Evolutionary conservation across 176 grass and related monocot species (phyloP).

Genomic region (Hordeum marinum): DNA sequence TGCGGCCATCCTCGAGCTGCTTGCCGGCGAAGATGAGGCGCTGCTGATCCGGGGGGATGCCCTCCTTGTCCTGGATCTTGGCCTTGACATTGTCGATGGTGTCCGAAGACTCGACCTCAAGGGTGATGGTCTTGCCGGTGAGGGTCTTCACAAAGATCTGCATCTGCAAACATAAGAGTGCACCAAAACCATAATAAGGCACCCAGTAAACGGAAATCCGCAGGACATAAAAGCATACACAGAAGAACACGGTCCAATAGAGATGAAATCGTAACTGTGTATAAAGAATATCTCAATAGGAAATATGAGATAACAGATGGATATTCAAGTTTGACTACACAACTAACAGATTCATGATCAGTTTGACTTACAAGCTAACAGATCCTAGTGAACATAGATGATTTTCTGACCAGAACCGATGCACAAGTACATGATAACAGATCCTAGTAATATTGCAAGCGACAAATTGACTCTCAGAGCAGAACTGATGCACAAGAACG

Average conservation of each 20-base stretch:
- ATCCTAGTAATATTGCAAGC: not conserved
- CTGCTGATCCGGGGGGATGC: slow-evolving; percentile 81
- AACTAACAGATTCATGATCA: too few species aligned
- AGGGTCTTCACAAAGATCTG: slow-evolving; percentile 55
- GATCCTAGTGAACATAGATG: not conserved
- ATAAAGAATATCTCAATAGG: not conserved
- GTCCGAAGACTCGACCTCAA: slow-evolving; percentile 54
- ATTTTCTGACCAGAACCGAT: not conserved
- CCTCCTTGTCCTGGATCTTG: slow-evolving; percentile 84
- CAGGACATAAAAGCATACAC: not conserved
- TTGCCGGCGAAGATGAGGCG: slow-evolving; percentile 80
- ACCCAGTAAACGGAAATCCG: not conserved
- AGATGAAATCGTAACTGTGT: not conserved
- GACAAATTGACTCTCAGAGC: not conserved
- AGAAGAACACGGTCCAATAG: not conserved
- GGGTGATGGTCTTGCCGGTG: slow-evolving; percentile 56
- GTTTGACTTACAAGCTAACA: not conserved
- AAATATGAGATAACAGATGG: not conserved
- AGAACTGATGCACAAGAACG: not conserved
- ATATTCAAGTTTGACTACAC: not conserved
- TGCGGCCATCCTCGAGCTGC: slow-evolving; percentile 72
- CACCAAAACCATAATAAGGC: not conserved
- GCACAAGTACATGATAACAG: not conserved
- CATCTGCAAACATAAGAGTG: not conserved
- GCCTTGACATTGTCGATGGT: slow-evolving; percentile 61